phyloP scores from a whole-genome alignment of 257 asterid species.

The Eucommia ulmoides region DNA sequence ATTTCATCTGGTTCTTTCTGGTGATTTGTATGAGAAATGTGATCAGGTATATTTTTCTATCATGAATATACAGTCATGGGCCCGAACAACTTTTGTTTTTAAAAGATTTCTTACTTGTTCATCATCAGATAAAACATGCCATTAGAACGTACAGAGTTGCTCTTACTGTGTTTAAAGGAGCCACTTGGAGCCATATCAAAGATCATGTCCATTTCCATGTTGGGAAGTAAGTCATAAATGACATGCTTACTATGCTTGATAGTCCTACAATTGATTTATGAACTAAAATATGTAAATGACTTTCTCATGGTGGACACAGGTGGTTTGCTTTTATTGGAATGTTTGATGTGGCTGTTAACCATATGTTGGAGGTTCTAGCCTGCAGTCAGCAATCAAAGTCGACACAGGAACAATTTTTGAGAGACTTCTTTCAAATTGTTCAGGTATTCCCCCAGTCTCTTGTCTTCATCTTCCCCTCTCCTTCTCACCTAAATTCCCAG shows the following conservation, averaged over 20 bases:
- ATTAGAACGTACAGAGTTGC: slow-evolving; percentile 89
- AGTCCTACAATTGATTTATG: no score
- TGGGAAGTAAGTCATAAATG: slow-evolving; percentile 59
- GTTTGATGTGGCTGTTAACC: slow-evolving; percentile 78
- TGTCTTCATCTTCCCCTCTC: no score
- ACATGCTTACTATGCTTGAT: no score
- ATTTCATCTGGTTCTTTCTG: slow-evolving; percentile 95
- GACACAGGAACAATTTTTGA: slow-evolving; percentile 79
- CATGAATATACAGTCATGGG: no score
- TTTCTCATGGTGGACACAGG: slow-evolving; percentile 44
- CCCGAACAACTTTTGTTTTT: no score
- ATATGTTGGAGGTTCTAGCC: slow-evolving; percentile 71
- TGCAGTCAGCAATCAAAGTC: slow-evolving; percentile 86
- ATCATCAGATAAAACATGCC: slow-evolving; percentile 82
- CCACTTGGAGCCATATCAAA: slow-evolving; percentile 80
- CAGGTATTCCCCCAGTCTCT: no score
- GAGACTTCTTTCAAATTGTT: slow-evolving; percentile 70
- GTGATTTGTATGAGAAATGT: slow-evolving; percentile 89
- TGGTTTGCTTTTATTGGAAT: slow-evolving; percentile 91
- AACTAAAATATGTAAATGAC: slow-evolving; percentile 8
- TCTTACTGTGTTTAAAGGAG: slow-evolving; percentile 77
- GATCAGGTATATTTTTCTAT: slow-evolving; percentile 98
- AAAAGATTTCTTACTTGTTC: slow-evolving; percentile 14
- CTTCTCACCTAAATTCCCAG: no score
- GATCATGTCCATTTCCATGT: slow-evolving; percentile 96